Base-by-base conservation (phyloP, 495 filamentous ascomycete species). In the Parmelia sp. region DNA sequence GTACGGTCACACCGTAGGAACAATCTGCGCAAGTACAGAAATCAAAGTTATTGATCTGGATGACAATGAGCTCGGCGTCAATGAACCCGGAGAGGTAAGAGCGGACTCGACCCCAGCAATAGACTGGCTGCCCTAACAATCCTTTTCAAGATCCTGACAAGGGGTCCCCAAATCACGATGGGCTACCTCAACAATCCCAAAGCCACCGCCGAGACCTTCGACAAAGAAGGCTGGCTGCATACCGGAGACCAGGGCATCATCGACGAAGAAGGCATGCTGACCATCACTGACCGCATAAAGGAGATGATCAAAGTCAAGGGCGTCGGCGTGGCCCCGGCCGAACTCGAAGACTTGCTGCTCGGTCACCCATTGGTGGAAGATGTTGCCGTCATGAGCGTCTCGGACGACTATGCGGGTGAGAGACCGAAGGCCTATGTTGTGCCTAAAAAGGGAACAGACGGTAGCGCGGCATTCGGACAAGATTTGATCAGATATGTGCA, bases 221-320 rank as follows among this genome's bases (percentile, higher is more conserved):
- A 85, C 59, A 64, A 68, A 1, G 83, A 86, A 6, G 82, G 85
- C 1, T 90, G 77, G 72, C 72, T 90, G 64, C 83, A 84, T 47
- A 89, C 88, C 0, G 87, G 88, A 0, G 88, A 90, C 47, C 80
- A 86, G n/a, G 88, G 83, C 19, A 72, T 75, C 29, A 78, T 87
- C 27, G 79, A 84, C 45, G 66, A 65, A 10, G 71, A 80, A 36
- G 83, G 84, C 1, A 75, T 85, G 64, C 72, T 90, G 25, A 76
- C 79, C 6, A 88, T 90, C 62, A 82, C 80, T 9, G 87, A 90
- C 64, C 77, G 88, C 0, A 81, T 89, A 58, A 90, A 90, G 77
- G 87, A 90, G 74, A 80, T 90, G 77, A 89, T 90, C 71, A 90
- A 90, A 71, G 87, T 90, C 27, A 88, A 88, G 65, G 88, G 86